Evolutionary conservation across 208 protist species (phyloP), one percentile per base, ranked within the genome.

Genomic region (Crithidia bombi): DNA sequence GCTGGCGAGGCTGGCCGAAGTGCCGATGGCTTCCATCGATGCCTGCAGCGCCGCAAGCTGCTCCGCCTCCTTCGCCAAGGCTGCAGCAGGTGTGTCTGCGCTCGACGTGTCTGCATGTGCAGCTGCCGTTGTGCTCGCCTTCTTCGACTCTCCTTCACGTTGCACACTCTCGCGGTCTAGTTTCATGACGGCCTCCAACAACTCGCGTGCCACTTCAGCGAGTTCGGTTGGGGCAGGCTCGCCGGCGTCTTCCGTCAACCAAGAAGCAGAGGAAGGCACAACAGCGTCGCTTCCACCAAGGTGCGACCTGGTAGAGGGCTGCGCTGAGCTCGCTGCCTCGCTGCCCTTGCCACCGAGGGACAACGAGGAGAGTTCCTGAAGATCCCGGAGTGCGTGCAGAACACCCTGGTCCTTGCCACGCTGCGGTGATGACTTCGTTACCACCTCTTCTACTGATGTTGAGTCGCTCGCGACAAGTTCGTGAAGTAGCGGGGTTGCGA

Each of bases 401-500:
- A 55, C 36, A 3, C 30, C 47, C 0, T 17, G 25, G 3, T 57
- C 62, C 7, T 33, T 47, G 39, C 55, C 58, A 17, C 23, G 62
- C 43, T 43, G 19, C 30, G 6, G 28, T 17, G 2, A 15, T 25
- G 11, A 21, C 43, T 28, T 32, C 39, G 23, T n/a, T 36, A 46
- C 36, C 51, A 28, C 46, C 23, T 32, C 26, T 17, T 38, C 33
- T 23, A n/a, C 25, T 0, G 3, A 23, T 28, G 14, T 12, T 17
- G 32, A n/a, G 33, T 25, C 5, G 2, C 52, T 41, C 0, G 69
- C 32, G 4, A 86, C 49, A 15, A 90, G 49, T 36, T 80, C 70
- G 15, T 38, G 54, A 17, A 84, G 26, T 33, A 82, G 58, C 30
- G 72, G 69, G 21, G 35, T 52, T 26, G 76, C 81, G 36, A 70